Conservation (phyloP, 1,139 yeast genomes). For the Pneumocystis oryctolagi region DNA sequence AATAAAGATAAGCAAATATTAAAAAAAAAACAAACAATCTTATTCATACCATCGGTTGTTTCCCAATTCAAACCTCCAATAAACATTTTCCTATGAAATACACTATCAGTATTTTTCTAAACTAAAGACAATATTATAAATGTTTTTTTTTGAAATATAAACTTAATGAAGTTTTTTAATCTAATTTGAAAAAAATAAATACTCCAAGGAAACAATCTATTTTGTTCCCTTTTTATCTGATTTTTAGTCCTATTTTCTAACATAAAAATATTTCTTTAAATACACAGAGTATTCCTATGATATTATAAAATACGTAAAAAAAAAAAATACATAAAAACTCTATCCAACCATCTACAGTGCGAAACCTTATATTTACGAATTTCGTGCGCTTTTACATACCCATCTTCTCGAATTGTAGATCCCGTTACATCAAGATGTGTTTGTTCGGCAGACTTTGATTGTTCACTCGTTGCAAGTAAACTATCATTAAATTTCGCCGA, state of each 20-base stretch:
- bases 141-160: neutral
- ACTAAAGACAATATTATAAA: constrained; percentile 17
- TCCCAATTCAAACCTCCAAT: constrained; percentile 99
- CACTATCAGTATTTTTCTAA: constrained; percentile 30
- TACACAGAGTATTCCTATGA: neutral
- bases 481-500: neutral
- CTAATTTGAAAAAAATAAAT: neutral
- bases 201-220: neutral
- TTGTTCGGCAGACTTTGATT: neutral
- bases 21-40: constrained; percentile 17
- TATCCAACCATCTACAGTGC: neutral
- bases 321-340: neutral
- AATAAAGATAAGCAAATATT: neutral
- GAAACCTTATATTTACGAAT: neutral
- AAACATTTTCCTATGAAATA: constrained; percentile 70
- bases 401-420: neutral
- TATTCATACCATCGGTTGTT: constrained; percentile 56
- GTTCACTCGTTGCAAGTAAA: neutral
- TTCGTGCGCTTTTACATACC: neutral
- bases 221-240: neutral
- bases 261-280: neutral
- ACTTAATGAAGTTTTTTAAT: neutral
- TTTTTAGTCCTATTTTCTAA: neutral
- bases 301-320: neutral
- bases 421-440: neutral